A percentile compares a stretch with the other conserved stretches of the same genome.
phyloP scores from a whole-genome alignment of 345 rosid species.

The Arabis hirsuta region DNA sequence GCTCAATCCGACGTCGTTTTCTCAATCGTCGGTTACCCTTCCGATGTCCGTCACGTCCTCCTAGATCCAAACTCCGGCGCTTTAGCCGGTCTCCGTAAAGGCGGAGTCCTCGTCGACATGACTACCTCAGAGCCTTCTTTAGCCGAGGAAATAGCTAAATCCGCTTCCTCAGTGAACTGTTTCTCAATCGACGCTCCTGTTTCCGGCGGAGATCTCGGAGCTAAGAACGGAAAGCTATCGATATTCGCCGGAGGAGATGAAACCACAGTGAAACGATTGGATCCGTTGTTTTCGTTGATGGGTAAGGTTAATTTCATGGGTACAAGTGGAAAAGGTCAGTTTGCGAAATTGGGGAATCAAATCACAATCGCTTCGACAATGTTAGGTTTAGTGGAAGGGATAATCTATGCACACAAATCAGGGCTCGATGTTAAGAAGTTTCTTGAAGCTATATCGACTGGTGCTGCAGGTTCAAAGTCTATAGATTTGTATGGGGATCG shows the following conservation, averaged over 20 bases:
- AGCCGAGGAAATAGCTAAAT: conserved; percentile 67
- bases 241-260: conserved; percentile 84
- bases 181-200: conserved; percentile 79
- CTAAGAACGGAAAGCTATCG: conserved; percentile 66
- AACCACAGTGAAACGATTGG: conserved; percentile 47
- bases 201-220: conserved; percentile 80
- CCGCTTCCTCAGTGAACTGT: conserved; percentile 61
- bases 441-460: conserved; percentile 63
- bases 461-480: conserved; percentile 81
- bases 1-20: conserved; percentile 80
- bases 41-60: conserved; percentile 84
- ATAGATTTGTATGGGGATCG: conserved; percentile 65
- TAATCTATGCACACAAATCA: conserved; percentile 71
- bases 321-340: conserved; percentile 74
- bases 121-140: conserved; percentile 96
- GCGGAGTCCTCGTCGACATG: conserved; percentile 90
- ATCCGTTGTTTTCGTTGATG: conserved; percentile 64
- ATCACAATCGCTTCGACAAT: conserved; percentile 80
- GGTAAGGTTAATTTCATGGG: conserved; percentile 91
- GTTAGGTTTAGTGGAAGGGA: conserved; percentile 87
- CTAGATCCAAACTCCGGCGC: conserved; percentile 77
- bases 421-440: conserved; percentile 72
- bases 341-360: conserved; percentile 80
- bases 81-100: conserved; percentile 68
- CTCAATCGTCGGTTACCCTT: conserved; percentile 93